Base-by-base conservation (phyloP, 73 alveolate genomes). In the Urostyla sp. region DNA sequence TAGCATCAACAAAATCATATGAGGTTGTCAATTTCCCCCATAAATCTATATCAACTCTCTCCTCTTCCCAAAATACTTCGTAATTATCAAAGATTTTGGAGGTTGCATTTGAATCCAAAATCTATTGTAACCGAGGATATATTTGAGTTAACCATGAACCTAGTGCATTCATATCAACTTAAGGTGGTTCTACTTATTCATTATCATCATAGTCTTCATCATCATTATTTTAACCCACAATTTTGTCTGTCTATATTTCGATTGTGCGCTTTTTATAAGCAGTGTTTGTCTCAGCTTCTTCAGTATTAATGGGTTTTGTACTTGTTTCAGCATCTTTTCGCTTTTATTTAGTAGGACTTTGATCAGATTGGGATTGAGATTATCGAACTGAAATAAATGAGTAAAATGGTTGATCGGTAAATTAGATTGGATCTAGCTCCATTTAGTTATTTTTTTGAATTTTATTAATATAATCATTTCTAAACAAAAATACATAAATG, bases 141-240 rank as follows among this genome's bases (percentile, higher is more conserved):
- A 81, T 67, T 3, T 55, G 34, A n/a, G 24, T 49, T 1, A 81
- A 73, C 91, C 91, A 81, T 13, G 35, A 40, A n/a, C 80, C 91
- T 16, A 81, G 59, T 21, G 73, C 73, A 5, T 81, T 67, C 35
- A 37, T 72, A 54, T 81, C 80, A 66, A n/a, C 37, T 7, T 6
- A 24, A 23, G 72, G 72, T 10, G 72, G 49, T 32, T 59, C 7
- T 31, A 32, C 57, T 59, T 34, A 35, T 21, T 66, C 91, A 5
- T 67, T 80, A 0, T 72, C 73, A 24, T 37, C 80, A 6, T 30
- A 10, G 21, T 52, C 37, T 0, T 52, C 75, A 0, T 81, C 80
- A 2, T 81, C 77, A 2, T 72, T 63, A 15, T 56, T 80, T n/a
- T 55, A 60, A 0, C 74, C 91, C 18, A 66, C 59, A 50, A 8